These are phyloP conservation scores for Suillus weaverae DNA, from an alignment of 768 basidiomycete species.

Conservation along the genomic window DNA sequence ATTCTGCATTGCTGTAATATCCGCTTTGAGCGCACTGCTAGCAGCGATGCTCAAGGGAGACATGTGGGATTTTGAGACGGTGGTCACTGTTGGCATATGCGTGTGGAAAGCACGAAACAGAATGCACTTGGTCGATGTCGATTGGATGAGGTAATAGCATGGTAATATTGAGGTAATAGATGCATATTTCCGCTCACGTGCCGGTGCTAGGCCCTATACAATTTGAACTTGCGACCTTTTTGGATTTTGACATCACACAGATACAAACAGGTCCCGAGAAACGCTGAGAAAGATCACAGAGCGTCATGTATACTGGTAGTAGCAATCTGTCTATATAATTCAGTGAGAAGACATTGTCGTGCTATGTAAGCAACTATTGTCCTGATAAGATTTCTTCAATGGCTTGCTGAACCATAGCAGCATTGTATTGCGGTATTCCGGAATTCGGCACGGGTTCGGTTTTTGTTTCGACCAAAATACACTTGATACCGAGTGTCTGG, in stretches of 20 bases:
- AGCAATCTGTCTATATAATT: not conserved
- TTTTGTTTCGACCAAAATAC: slow-evolving; percentile 46
- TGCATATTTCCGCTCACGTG: not conserved
- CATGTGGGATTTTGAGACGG: not conserved
- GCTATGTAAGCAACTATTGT: not conserved
- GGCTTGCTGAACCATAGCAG: slow-evolving; percentile 43
- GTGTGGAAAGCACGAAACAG: not conserved
- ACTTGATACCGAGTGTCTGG: slow-evolving; percentile 61
- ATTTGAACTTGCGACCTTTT: not conserved
- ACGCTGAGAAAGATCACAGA: not conserved
- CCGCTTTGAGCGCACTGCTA: not conserved
- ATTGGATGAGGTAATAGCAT: slow-evolving; percentile 1
- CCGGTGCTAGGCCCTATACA: not conserved
- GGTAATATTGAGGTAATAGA: not conserved
- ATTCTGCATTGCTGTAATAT: not conserved
- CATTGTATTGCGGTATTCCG: slow-evolving; percentile 42
- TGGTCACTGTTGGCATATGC: not conserved
- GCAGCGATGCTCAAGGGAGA: not conserved
- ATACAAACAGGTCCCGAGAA: not conserved
- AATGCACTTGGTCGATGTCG: not conserved
- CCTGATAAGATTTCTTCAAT: slow-evolving; percentile 34
- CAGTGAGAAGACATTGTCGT: not conserved
- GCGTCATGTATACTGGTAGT: not conserved
- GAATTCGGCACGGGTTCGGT: slow-evolving; percentile 21
- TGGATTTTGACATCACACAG: not conserved